Conservation (phyloP, 495 filamentous ascomycete genomes). For the Aspergillus cavernicola region DNA sequence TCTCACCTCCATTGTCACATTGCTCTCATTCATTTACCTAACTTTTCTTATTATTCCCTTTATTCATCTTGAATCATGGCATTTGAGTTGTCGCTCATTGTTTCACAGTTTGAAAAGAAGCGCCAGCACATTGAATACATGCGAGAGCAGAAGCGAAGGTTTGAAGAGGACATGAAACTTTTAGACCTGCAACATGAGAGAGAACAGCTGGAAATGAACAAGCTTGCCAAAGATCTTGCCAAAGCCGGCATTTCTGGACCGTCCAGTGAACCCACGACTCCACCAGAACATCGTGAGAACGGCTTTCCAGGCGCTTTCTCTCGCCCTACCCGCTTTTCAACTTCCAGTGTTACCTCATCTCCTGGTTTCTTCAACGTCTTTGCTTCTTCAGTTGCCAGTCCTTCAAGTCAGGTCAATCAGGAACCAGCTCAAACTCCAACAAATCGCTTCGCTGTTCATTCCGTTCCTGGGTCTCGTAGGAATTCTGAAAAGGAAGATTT, state of each 20-base stretch:
- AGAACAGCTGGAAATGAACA: conserved; percentile 77
- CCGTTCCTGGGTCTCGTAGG: conserved; percentile 80
- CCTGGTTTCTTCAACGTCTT: conserved; percentile 72
- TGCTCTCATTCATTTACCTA: neutral
- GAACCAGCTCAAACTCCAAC: conserved; percentile 24
- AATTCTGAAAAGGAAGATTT: conserved; percentile 50
- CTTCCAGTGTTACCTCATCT: conserved; percentile 75
- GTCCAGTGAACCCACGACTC: conserved; percentile 91
- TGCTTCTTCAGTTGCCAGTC: conserved; percentile 63
- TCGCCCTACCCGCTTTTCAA: conserved; percentile 77
- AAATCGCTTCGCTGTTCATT: conserved; percentile 64
- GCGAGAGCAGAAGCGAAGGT: conserved; percentile 76
- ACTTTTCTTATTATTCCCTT: neutral
- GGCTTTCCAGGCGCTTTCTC: conserved; percentile 70
- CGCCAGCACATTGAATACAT: conserved; percentile 80
- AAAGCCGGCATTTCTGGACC: conserved; percentile 62
- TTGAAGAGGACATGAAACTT: conserved; percentile 83
- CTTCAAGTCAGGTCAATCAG: conserved; percentile 53
- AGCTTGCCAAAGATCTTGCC: conserved; percentile 73
- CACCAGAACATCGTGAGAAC: conserved; percentile 85
- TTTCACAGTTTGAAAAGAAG: conserved; percentile 81
- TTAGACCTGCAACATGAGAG: conserved; percentile 76
- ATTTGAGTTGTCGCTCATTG: conserved; percentile 22
- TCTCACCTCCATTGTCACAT: neutral
- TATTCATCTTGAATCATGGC: neutral